Percentiles rank a stretch among this genome's conserved stretches.
phyloP scores from a whole-genome alignment of 164 flowering plant species.

The Aristolochia contorta region DNA sequence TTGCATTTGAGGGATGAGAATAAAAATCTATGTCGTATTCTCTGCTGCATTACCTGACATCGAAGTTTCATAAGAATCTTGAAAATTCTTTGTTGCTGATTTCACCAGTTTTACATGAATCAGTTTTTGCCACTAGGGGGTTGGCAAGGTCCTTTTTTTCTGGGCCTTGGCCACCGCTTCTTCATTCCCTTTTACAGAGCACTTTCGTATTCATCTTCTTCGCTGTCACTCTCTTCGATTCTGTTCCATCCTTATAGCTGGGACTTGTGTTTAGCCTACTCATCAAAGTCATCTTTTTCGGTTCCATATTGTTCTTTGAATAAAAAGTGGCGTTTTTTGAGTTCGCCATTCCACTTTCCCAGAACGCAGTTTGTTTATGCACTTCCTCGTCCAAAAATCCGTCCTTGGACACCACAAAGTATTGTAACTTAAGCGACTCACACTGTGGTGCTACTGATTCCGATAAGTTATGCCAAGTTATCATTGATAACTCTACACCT shows the following conservation, averaged over 20 bases:
- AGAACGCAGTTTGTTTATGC: neutral
- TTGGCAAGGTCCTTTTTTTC: neutral
- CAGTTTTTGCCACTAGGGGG: conserved; percentile 1
- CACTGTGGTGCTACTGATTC: conserved; percentile 12
- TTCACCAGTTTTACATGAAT: conserved; percentile 4
- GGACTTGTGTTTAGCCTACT: neutral
- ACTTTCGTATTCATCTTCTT: neutral
- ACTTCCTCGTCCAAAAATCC: conserved; percentile 5
- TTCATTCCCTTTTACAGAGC: neutral
- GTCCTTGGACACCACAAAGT: neutral
- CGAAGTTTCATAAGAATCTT: too few relatives aligned
- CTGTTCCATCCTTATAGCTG: neutral
- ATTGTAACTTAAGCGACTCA: neutral
- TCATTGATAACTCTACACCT: conserved; percentile 28
- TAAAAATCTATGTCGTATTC: too few relatives aligned
- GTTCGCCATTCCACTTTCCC: neutral
- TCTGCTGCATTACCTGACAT: too few relatives aligned
- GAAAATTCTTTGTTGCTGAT: neutral
- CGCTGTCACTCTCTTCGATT: neutral
- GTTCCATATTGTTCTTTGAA: neutral
- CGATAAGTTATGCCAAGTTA: conserved; percentile 30
- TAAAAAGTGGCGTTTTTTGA: neutral
- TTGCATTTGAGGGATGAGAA: too few relatives aligned
- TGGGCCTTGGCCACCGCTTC: neutral
- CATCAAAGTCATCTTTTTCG: neutral